Evolutionary conservation across 2,329 filamentous ascomycete genomes (phyloP).

Genomic region (Fusarium coicis): DNA sequence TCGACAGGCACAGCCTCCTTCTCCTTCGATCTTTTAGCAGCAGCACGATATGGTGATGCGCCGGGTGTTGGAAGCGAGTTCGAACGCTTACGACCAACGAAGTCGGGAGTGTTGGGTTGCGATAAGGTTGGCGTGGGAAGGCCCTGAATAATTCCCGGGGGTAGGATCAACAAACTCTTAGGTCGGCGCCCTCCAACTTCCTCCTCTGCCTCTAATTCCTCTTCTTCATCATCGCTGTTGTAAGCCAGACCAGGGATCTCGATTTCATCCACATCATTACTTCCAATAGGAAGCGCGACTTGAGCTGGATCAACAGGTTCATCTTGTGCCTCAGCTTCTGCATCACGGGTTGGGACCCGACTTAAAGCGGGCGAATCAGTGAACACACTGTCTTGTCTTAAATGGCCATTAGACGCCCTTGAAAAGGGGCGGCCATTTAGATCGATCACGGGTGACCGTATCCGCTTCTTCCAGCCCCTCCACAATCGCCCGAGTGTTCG

Average conservation of each 20-base stretch:
- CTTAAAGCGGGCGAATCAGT: conserved; percentile 51
- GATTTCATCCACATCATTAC: conserved; percentile 81
- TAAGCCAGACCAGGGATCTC: conserved; percentile 76
- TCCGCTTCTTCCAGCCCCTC: conserved; percentile 93
- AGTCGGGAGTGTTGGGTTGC: conserved; percentile 50
- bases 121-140: conserved; percentile 49
- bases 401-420: conserved; percentile 53
- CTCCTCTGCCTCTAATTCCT: conserved; percentile 49
- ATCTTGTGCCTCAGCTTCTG: conserved; percentile 31
- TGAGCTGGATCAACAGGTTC: conserved; percentile 50
- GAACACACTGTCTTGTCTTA: conserved; percentile 49
- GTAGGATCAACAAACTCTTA: conserved; percentile 54
- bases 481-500: conserved; percentile 88
- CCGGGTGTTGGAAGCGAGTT: conserved; percentile 44
- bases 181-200: conserved; percentile 53
- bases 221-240: conserved; percentile 71
- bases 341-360: conserved; percentile 45
- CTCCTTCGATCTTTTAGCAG: conserved; percentile 26
- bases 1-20: conserved; percentile 16
- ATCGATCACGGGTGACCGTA: conserved; percentile 67
- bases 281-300: conserved; percentile 75
- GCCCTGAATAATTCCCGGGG: conserved; percentile 40
- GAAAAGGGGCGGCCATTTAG: conserved; percentile 62
- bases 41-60: conserved; percentile 38
- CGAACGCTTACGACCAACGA: conserved; percentile 49